These are phyloP conservation scores for Rhodosporidiobolus sp. DNA, from an alignment of 768 basidiomycete genomes.

Conservation along the genomic window DNA sequence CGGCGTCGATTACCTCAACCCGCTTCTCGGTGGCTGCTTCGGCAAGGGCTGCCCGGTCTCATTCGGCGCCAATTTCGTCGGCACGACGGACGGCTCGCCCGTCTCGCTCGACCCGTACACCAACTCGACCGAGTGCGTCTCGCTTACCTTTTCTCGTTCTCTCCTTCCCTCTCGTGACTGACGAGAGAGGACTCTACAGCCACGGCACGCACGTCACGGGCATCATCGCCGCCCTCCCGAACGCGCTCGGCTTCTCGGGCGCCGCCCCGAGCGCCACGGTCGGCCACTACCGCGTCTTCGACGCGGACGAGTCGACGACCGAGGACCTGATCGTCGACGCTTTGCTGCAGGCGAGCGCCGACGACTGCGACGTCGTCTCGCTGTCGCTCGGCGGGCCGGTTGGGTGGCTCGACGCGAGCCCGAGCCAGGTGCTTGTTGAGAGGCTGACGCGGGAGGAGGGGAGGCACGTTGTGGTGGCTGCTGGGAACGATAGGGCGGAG, in stretches of 20 bases:
- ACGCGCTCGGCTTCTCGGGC: constrained; percentile 56
- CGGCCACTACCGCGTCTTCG: constrained; percentile 55
- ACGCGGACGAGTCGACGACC: constrained; percentile 56
- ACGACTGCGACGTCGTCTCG: constrained; percentile 63
- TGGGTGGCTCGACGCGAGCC: constrained; percentile 63
- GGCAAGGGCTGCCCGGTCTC: constrained; percentile 48
- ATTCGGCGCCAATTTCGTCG: constrained; percentile 50
- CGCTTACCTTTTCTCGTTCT: too few relatives aligned
- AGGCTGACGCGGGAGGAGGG: constrained; percentile 56
- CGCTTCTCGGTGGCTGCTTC: constrained; percentile 49
- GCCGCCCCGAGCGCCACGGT: constrained; percentile 64
- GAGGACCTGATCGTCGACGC: constrained; percentile 48
- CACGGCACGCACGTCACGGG: constrained; percentile 18
- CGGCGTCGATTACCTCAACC: constrained; percentile 47
- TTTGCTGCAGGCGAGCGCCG: constrained; percentile 52
- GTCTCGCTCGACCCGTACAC: constrained; percentile 54
- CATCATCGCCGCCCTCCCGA: constrained; percentile 18
- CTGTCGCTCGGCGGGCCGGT: constrained; percentile 63
- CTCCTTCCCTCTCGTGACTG: too few relatives aligned
- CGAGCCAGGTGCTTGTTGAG: constrained; percentile 59
- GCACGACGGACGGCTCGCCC: constrained; percentile 53
- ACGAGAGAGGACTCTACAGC: neutral
- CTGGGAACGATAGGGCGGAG: constrained; percentile 59
- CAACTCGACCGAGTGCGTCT: constrained; percentile 2
- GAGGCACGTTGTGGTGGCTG: constrained; percentile 52